Evolutionary conservation across 441 rosid genomes (phyloP).

Genomic region (Raphanus hybrid): DNA sequence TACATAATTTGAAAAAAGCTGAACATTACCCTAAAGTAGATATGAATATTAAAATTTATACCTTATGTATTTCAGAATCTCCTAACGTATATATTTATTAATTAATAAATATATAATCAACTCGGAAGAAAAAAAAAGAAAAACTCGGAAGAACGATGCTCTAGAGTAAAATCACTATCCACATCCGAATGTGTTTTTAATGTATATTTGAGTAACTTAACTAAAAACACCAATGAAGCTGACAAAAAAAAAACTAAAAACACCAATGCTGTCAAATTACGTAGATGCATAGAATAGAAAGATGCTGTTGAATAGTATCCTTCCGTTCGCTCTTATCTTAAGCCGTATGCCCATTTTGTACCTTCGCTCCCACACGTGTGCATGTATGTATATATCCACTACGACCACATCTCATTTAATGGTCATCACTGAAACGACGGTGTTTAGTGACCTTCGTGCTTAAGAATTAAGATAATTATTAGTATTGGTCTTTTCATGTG

Average conservation of each 20-base stretch:
- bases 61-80: background rate
- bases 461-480: conserved; percentile 21
- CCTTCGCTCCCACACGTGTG: conserved; percentile 31
- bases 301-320: conserved; percentile 13
- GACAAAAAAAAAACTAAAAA: background rate
- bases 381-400: conserved; percentile 4
- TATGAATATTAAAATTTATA: background rate
- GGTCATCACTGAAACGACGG: conserved; percentile 7
- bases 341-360: conserved; percentile 38
- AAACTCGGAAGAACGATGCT: background rate
- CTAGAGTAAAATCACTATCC: background rate
- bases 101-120: background rate
- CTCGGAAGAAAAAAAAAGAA: no score
- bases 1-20: background rate
- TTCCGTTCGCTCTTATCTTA: conserved; percentile 28
- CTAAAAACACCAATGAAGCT: background rate
- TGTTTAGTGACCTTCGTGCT: conserved; percentile 27
- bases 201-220: background rate
- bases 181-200: background rate
- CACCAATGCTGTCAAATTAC: background rate
- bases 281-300: conserved; percentile 22
- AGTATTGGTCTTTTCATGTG: background rate
- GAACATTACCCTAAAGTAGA: background rate
- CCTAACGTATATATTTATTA: background rate
- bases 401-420: conserved; percentile 23